Percentiles rank a stretch among this genome's conserved stretches.
phyloP scores from a whole-genome alignment of 2,329 filamentous ascomycete species.

The Colletotrichum plurivorum region DNA sequence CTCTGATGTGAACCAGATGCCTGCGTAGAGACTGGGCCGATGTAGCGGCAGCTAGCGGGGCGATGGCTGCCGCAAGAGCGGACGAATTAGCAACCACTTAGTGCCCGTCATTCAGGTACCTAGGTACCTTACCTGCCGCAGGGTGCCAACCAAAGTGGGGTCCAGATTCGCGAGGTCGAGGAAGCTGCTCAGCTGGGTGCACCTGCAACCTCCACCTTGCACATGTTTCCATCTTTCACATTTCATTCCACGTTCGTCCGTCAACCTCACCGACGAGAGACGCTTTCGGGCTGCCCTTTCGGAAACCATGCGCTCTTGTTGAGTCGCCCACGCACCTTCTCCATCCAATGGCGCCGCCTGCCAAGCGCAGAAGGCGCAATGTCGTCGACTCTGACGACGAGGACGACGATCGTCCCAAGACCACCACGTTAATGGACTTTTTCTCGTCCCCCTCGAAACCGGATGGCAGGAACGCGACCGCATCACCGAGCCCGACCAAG shows the following conservation, averaged over 20 bases:
- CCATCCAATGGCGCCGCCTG: slow-evolving; percentile 67
- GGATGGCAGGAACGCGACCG: slow-evolving; percentile 49
- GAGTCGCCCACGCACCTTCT: slow-evolving; percentile 7
- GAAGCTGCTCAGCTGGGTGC: slow-evolving; percentile 32
- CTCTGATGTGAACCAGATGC: not conserved
- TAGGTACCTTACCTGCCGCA: slow-evolving; percentile 3
- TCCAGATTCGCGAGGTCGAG: slow-evolving; percentile 31
- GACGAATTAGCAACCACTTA: slow-evolving; percentile 18
- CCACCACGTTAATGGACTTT: slow-evolving; percentile 67
- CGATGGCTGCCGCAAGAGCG: not conserved
- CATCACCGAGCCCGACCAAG: slow-evolving; percentile 60
- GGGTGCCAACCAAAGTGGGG: slow-evolving; percentile 28
- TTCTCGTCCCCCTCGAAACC: slow-evolving; percentile 64
- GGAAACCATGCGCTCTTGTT: slow-evolving; percentile 35
- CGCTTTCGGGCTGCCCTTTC: slow-evolving; percentile 7
- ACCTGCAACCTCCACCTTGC: slow-evolving; percentile 10
- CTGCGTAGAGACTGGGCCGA: too few relatives aligned
- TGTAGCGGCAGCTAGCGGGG: too few relatives aligned
- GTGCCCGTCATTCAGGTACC: not conserved
- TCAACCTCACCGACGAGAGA: slow-evolving; percentile 19
- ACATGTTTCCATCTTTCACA: slow-evolving; percentile 6
- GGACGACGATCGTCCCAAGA: slow-evolving; percentile 53
- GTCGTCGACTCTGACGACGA: slow-evolving; percentile 67
- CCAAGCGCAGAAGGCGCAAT: slow-evolving; percentile 72
- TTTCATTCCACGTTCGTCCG: not conserved